Evolutionary conservation across 1,284 basidiomycete genomes (phyloP).

Genomic region (Ceratobasidium theobromae): DNA sequence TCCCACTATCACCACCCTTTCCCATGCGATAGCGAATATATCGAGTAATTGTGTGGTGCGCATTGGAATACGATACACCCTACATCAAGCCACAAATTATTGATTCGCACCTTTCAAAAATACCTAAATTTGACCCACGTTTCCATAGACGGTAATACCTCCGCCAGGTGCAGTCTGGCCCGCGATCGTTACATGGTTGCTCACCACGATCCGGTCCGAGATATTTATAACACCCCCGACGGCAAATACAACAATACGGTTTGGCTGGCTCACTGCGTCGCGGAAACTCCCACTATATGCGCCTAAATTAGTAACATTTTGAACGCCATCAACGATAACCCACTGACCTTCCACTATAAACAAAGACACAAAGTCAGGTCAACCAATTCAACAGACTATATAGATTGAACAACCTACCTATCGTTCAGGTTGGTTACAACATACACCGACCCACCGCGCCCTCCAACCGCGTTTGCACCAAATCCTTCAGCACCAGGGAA

Average conservation of each 20-base stretch:
- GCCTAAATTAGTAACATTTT: not conserved
- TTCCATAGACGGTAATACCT: conserved; percentile 44
- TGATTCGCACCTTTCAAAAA: no score
- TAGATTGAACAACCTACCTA: not conserved
- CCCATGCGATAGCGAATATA: conserved; percentile 47
- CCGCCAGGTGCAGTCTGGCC: conserved; percentile 43
- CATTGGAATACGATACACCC: conserved; percentile 34
- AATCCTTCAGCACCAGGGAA: conserved; percentile 39
- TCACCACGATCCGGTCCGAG: conserved; percentile 43
- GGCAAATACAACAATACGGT: conserved; percentile 46
- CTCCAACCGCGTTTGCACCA: conserved; percentile 44
- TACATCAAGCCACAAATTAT: no score
- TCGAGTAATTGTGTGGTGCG: conserved; percentile 45
- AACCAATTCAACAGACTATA: not conserved
- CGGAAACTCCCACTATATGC: conserved; percentile 43
- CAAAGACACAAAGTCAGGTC: no score
- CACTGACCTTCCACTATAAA: conserved; percentile 10
- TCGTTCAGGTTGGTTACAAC: conserved; percentile 46
- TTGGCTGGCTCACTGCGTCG: conserved; percentile 44
- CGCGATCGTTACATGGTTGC: conserved; percentile 42
- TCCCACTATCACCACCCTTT: conserved; percentile 44
- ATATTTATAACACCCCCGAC: conserved; percentile 46
- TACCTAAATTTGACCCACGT: conserved; percentile 36
- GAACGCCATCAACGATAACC: not conserved
- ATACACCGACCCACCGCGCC: conserved; percentile 44